These are phyloP conservation scores for Curvularia hawaiiensis DNA, from an alignment of 2,329 filamentous ascomycete species.

Conservation along the genomic window DNA sequence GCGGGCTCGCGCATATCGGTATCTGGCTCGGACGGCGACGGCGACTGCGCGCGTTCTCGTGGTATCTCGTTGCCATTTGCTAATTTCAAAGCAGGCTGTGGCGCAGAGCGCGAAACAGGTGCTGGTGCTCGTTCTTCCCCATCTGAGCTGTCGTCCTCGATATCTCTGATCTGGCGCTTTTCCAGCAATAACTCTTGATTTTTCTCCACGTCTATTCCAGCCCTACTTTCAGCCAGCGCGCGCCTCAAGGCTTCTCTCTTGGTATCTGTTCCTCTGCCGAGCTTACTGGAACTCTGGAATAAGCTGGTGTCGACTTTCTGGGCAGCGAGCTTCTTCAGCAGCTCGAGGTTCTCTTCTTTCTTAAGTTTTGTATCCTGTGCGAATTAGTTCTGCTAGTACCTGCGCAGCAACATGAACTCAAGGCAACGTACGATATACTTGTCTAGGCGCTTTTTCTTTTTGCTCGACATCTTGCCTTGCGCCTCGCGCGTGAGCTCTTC, in stretches of 20 bases:
- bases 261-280: slow-evolving; percentile 72
- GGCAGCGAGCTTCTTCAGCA: slow-evolving; percentile 81
- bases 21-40: slow-evolving; percentile 19
- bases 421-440: slow-evolving; percentile 64
- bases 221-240: slow-evolving; percentile 67
- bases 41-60: slow-evolving; percentile 26
- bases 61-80: slow-evolving; percentile 1
- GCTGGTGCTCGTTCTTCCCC: slow-evolving; percentile 21
- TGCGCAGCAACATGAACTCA: neutral
- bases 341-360: slow-evolving; percentile 86
- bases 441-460: slow-evolving; percentile 71
- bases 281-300: slow-evolving; percentile 75
- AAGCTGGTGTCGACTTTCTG: slow-evolving; percentile 81
- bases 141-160: slow-evolving; percentile 36
- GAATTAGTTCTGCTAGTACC: slow-evolving; percentile 8
- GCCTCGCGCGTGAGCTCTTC: slow-evolving; percentile 60
- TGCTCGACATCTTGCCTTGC: slow-evolving; percentile 62
- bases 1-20: slow-evolving; percentile 18
- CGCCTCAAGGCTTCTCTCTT: slow-evolving; percentile 71
- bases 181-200: slow-evolving; percentile 62
- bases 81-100: slow-evolving; percentile 2
- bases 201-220: slow-evolving; percentile 63
- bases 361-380: slow-evolving; percentile 81
- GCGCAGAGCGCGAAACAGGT: neutral
- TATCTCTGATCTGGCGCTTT: slow-evolving; percentile 35